phyloP scores from a whole-genome alignment of 208 protist genomes.

The Strigomonas galati region DNA sequence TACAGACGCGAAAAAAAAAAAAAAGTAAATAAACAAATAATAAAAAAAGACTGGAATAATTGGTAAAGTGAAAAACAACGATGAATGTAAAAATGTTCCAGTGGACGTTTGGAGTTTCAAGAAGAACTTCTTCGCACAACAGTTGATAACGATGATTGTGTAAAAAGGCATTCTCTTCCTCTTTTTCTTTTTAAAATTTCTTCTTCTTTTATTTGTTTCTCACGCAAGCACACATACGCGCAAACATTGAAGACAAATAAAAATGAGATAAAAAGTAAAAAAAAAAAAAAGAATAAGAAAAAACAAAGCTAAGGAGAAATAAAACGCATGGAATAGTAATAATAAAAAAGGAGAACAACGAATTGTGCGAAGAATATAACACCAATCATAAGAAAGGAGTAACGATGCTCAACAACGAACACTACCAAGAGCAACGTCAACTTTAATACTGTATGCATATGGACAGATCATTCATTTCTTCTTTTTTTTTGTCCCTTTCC shows the following conservation, averaged over 20 bases:
- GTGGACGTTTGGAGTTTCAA: too few species aligned
- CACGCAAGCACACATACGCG: too few species aligned
- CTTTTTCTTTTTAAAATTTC: neutral
- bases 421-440: too few species aligned
- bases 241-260: too few species aligned
- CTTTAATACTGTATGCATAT: neutral
- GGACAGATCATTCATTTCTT: neutral
- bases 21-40: constrained; percentile 1
- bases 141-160: constrained; percentile 1
- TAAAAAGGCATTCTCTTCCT: neutral
- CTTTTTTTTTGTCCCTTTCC: neutral
- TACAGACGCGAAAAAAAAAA: neutral
- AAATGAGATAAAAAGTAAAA: constrained; percentile 6
- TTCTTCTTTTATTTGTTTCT: neutral
- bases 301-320: too few species aligned
- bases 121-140: neutral
- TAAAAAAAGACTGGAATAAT: constrained; percentile 5
- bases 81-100: too few species aligned
- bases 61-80: constrained; percentile 9
- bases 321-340: too few species aligned
- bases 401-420: neutral
- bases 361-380: too few species aligned
- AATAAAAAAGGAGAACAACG: too few species aligned
- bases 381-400: too few species aligned
- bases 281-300: constrained; percentile 17